Evolutionary conservation across 345 rosid species (phyloP).

Genomic region (Melaleuca alternifolia): DNA sequence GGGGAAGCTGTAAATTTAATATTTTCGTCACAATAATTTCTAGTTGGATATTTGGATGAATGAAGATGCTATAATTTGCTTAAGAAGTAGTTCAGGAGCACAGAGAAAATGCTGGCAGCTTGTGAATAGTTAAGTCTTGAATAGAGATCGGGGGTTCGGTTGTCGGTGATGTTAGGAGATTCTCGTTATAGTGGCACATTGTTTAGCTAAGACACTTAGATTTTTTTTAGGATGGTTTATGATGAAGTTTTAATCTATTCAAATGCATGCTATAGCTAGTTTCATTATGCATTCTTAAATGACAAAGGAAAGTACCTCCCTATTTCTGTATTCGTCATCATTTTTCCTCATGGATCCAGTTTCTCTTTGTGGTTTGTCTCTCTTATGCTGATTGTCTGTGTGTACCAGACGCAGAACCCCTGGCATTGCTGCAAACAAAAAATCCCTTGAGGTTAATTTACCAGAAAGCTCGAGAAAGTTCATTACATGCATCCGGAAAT

Average conservation of each 20-base stretch:
- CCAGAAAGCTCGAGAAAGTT: conserved; percentile 96
- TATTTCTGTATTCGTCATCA: not conserved
- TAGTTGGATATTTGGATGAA: not conserved
- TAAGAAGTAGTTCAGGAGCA: not conserved
- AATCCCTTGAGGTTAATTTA: conserved; percentile 79
- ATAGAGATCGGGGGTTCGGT: not conserved
- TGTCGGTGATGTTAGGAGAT: not conserved
- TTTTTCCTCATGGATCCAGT: not conserved
- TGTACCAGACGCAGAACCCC: conserved; percentile 73
- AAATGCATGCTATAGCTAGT: not conserved
- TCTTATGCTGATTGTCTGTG: not conserved
- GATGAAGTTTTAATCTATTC: not conserved
- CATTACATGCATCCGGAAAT: conserved; percentile 90
- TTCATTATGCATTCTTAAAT: not conserved
- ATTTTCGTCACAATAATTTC: not conserved
- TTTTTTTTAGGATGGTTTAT: not conserved
- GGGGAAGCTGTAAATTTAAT: not conserved
- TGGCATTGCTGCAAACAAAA: conserved; percentile 71
- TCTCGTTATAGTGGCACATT: not conserved
- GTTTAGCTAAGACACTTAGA: not conserved
- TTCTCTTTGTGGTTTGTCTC: not conserved
- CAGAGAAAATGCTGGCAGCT: not conserved
- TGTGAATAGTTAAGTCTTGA: not conserved
- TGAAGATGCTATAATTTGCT: not conserved
- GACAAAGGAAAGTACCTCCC: not conserved